Evolutionary conservation across 2,329 filamentous ascomycete species (phyloP), one percentile per base, ranked within the genome.

Genomic region (Penicillium carneum): DNA sequence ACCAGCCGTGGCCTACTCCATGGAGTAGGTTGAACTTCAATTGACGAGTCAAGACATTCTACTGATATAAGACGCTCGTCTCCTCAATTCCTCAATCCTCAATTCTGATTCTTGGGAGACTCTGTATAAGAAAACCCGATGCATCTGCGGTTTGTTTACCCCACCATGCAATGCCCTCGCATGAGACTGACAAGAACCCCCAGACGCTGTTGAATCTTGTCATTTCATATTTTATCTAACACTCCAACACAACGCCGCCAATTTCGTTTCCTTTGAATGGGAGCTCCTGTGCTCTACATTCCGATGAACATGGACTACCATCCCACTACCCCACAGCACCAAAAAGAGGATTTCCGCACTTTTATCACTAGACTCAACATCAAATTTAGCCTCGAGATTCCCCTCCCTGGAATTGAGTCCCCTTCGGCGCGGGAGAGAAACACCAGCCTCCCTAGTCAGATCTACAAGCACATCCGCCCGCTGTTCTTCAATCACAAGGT

Each of bases 311-410:
- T 52, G 49, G n/a, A 12, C 9, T 18, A 43, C 9, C 29, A 47
- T 9, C 61, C 63, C 11, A 59, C 20, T 36, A 75, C 72, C 18
- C 72, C 73, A 34, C 52, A 64, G 12, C 69, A 62, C 34, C 69
- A 57, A 38, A 69, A 69, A n/a, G 46, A 63, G 34, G 65, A 69
- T 36, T 65, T 76, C 42, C 55, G 67, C 18, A 51, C 67, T 9
- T 59, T 74, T 10, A 72, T 80, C 48, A 63, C 74, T 31, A 33
- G 53, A 3, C 66, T 81, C 41, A 81, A 79, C 63, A 53, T 68
- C 2, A 61, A 67, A 34, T 81, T 73, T 63, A 69, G 67, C 2
- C 65, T 80, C 2, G 69, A 76, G 14, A 74, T 80, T 7, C 74
- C 73, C 2, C 71, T 71, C 43, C 68, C 66, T 1, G 54, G 41